Evolutionary conservation across 176 grass and related monocot genomes (phyloP), one percentile per base, ranked within the genome.

Genomic region (Ananas comosus): DNA sequence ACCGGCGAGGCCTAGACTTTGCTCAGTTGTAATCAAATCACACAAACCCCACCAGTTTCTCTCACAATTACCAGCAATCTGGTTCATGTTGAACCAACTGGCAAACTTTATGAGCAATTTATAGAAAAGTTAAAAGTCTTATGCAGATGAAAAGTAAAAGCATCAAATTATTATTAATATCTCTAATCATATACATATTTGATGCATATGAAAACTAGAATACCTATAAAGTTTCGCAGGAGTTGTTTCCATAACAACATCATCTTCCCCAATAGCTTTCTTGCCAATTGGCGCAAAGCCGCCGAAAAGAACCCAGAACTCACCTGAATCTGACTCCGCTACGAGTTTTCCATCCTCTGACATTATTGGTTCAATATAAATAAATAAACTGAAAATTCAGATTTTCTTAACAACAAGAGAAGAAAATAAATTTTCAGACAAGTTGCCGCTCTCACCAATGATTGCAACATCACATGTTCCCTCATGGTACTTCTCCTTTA

Each of bases 241-340:
- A 51, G 86, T 80, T 42, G 68, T 83, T 87, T 87, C 89, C 59
- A 87, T 81, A 83, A 90, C 63, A 50, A 81, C 23, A 74, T 97
- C 93, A 79, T 97, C 86, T 63, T 97, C 86, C 33, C 64, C 67
- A 47, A 85, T 48, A 71, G 48, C 13, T 81, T 92, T 97, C 68
- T 90, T 97, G 24, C 86, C 89, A 72, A 97, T 89, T 42, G 93
- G 93, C 58, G 93, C 93, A 79, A 97, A 97, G 47, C 93, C 93
- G 64, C 93, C 93, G 85, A 97, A 92, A 79, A 87, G 71, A 21
- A 81, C 89, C 93, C 93, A 97, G 76, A 97, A 97, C 76, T 97
- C 93, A 72, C 93, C 93, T 11, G 93, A 92, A 83, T 97, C 93
- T 66, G 86, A 89, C 73, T 92, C 89, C 25, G 84, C 89, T 83